Conservation (phyloP, 2,329 filamentous ascomycete species). For the Cladophialophora carrionii region DNA sequence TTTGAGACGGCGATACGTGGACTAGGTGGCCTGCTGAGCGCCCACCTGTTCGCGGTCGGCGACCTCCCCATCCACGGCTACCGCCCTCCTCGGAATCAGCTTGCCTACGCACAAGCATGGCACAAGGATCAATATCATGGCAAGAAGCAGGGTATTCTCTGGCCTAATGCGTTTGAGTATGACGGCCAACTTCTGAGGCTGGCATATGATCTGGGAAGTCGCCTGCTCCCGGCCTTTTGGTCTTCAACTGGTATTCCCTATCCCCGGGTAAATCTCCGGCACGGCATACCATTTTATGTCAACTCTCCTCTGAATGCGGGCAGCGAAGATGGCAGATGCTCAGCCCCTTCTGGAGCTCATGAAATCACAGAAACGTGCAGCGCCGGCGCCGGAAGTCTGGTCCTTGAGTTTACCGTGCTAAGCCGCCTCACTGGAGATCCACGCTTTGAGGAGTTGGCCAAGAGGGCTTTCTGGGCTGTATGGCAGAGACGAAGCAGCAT, state of each 20-base stretch:
- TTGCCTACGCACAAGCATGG: conserved; percentile 48
- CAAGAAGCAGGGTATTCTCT: conserved; percentile 58
- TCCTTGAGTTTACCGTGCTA: conserved; percentile 88
- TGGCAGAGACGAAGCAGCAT: conserved; percentile 85
- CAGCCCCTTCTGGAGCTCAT: conserved; percentile 43
- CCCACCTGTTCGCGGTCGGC: conserved; percentile 89
- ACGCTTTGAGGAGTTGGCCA: conserved; percentile 86
- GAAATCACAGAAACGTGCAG: conserved; percentile 97
- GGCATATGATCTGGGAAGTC: conserved; percentile 79
- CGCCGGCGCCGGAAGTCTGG: conserved; percentile 91
- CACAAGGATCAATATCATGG: conserved; percentile 40
- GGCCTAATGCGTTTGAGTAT: conserved; percentile 79
- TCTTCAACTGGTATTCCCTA: conserved; percentile 91
- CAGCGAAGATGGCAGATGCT: conserved; percentile 29
- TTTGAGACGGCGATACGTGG: conserved; percentile 98
- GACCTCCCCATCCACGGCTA: conserved; percentile 87
- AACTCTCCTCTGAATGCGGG: conserved; percentile 74
- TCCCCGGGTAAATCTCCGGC: conserved; percentile 85
- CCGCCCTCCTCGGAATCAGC: conserved; percentile 53
- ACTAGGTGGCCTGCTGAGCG: conserved; percentile 85
- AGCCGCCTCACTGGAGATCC: conserved; percentile 84
- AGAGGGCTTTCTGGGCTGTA: conserved; percentile 95
- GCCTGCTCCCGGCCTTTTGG: conserved; percentile 88
- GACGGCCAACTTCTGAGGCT: conserved; percentile 89
- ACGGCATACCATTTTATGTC: conserved; percentile 88